Evolutionary conservation across 768 basidiomycete genomes (phyloP), one percentile per base, ranked within the genome.

Genomic region (Tulasnella sp.): DNA sequence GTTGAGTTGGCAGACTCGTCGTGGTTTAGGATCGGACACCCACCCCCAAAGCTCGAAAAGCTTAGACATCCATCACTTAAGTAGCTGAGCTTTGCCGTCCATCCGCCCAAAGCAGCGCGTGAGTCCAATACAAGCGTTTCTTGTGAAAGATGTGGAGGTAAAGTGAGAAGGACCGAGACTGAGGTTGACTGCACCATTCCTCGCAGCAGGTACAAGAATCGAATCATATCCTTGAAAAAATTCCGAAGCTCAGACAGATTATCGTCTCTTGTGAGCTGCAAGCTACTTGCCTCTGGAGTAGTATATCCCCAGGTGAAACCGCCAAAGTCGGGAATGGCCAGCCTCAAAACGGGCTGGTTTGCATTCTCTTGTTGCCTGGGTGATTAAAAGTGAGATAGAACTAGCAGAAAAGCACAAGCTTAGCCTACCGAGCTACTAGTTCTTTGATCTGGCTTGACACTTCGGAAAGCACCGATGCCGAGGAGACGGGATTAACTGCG

Each of bases 21-120:
- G 52, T 29, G 62, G 39, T 39, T 41, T 63, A 37, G 62, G 69
- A 32, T 52, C 69, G 64, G 62, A 77, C 69, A 80, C 85, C 75
- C 79, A 93, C 94, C 89, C 70, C 90, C 86, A 79, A 95, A 95
- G 32, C 91, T 89, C 62, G 85, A 81, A 75, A 96, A 80, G 47
- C 87, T 89, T 62, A 97, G 82, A 35, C 87, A 85, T 9, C 86
- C 89, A 79, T 96, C 94, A 2, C 88, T 85, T 36, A 88, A 79
- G 92, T 92, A 94, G 17, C 89, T 87, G 19, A 96, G 79, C 78
- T 89, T 90, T 75, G 90, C 86, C 35, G 88, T 79, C 92, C 93
- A 95, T 2, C 88, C 77, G 62, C 88, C 87, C 62, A 81, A 79
- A 37, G n/a, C 71, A 41, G 41, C 44, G 52, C 41, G 68, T 22